Conservation (phyloP, 257 asterid species). For the Solanum lycopersicoides region DNA sequence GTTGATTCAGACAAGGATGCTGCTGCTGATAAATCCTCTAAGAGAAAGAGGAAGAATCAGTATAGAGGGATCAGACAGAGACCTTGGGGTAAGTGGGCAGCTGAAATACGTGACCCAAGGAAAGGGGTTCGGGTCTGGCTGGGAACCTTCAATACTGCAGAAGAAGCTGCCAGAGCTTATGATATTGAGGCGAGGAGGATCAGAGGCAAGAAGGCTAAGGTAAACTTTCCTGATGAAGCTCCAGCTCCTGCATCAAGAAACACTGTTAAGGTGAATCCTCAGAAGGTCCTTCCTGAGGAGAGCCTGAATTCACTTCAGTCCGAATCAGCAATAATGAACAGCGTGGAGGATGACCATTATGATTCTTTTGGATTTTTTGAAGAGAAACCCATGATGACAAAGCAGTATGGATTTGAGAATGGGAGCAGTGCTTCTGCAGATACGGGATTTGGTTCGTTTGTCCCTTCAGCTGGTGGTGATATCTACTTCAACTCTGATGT, state of each 20-base stretch:
- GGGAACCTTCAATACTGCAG: constrained; percentile 97
- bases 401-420: constrained; percentile 27
- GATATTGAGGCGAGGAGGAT: constrained; percentile 86
- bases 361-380: constrained; percentile 40
- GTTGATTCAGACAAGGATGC: constrained; percentile 49
- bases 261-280: constrained; percentile 19
- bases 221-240: constrained; percentile 75
- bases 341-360: constrained; percentile 5
- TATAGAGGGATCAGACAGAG: constrained; percentile 96
- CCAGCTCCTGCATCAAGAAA: constrained; percentile 28
- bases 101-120: constrained; percentile 97
- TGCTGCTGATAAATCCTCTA: constrained; percentile 54
- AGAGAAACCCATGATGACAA: constrained; percentile 53
- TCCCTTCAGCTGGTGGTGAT: constrained; percentile 21
- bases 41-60: constrained; percentile 91
- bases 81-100: constrained; percentile 99
- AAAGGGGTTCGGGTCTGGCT: constrained; percentile 99
- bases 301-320: background rate
- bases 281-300: constrained; percentile 17
- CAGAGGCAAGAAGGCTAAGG: constrained; percentile 92
- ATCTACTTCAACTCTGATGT: constrained; percentile 66
- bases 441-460: background rate
- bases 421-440: constrained; percentile 25
- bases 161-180: constrained; percentile 98
- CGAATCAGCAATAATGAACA: background rate